Conservation (phyloP, 164 flowering plant genomes). For the Tinospora cordifolia region DNA sequence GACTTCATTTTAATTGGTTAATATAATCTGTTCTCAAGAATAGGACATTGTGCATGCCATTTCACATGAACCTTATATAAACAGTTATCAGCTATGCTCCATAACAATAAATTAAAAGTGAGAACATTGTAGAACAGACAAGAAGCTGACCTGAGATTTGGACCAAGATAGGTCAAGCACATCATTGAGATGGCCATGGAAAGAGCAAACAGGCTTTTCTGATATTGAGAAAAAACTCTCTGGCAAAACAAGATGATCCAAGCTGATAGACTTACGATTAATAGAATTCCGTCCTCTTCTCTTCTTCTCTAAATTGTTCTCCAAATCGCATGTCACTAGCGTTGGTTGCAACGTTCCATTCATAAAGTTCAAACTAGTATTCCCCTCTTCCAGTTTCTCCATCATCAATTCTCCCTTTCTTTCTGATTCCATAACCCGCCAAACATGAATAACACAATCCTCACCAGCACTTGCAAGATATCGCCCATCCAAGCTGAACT, state of each 20-base stretch:
- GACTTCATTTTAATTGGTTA: background rate
- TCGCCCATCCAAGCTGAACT: constrained; percentile 88
- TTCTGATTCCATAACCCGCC: constrained; percentile 82
- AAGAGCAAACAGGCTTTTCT: constrained; percentile 84
- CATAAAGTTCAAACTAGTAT: constrained; percentile 33
- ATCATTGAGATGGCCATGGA: constrained; percentile 80
- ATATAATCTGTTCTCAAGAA: background rate
- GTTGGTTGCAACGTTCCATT: constrained; percentile 69
- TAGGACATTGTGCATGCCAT: background rate
- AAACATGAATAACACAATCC: constrained; percentile 85
- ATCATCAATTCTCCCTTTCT: constrained; percentile 71
- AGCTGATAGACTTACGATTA: constrained; percentile 63
- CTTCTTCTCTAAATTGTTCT: constrained; percentile 51
- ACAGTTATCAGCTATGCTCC: background rate
- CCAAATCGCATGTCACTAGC: constrained; percentile 38
- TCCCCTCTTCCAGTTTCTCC: constrained; percentile 65
- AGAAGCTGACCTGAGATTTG: constrained; percentile 72
- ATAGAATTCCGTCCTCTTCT: constrained; percentile 64
- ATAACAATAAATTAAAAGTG: background rate
- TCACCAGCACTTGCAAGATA: constrained; percentile 98
- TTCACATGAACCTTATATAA: background rate
- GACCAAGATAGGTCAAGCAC: constrained; percentile 99
- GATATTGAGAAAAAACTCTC: constrained; percentile 79
- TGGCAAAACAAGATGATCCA: constrained; percentile 63
- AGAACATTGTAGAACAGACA: background rate